A percentile compares a stretch with the other conserved stretches of the same genome.
Conservation (phyloP, 164 flowering plant genomes). For the Vitis amurensis region DNA sequence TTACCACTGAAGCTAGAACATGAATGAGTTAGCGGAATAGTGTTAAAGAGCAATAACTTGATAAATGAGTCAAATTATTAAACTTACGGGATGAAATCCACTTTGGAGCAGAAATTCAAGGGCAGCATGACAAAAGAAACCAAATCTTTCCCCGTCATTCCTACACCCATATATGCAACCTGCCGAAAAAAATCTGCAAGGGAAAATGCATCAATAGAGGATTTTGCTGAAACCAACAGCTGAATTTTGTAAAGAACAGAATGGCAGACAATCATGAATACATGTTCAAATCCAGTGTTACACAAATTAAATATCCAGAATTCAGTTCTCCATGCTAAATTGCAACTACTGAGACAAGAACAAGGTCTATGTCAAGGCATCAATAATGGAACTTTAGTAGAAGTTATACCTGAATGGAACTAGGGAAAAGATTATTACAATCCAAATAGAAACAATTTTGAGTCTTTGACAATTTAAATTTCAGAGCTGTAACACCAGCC, state of each 20-base stretch:
- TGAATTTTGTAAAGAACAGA: background rate
- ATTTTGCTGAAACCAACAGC: background rate
- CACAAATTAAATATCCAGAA: no score
- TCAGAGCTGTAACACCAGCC: no score
- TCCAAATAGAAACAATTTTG: no score
- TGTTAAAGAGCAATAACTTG: background rate
- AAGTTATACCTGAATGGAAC: no score
- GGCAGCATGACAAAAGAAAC: conserved; percentile 93
- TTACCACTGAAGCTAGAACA: background rate
- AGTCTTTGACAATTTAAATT: no score
- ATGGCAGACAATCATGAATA: background rate
- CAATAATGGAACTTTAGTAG: no score
- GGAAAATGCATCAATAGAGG: background rate
- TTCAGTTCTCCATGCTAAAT: no score
- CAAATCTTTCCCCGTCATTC: conserved; percentile 89
- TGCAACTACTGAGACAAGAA: no score
- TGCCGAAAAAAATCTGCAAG: conserved; percentile 61
- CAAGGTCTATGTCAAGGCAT: no score
- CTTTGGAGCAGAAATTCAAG: conserved; percentile 88
- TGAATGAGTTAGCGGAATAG: background rate
- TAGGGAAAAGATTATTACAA: no score
- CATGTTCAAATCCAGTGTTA: background rate
- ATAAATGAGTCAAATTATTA: conserved; percentile 1
- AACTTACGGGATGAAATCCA: conserved; percentile 89
- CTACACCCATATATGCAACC: conserved; percentile 85